A percentile compares a stretch with the other conserved stretches of the same genome.
Conservation (phyloP, 371 early-diverging fungal species). For the Mucor velutinosus region DNA sequence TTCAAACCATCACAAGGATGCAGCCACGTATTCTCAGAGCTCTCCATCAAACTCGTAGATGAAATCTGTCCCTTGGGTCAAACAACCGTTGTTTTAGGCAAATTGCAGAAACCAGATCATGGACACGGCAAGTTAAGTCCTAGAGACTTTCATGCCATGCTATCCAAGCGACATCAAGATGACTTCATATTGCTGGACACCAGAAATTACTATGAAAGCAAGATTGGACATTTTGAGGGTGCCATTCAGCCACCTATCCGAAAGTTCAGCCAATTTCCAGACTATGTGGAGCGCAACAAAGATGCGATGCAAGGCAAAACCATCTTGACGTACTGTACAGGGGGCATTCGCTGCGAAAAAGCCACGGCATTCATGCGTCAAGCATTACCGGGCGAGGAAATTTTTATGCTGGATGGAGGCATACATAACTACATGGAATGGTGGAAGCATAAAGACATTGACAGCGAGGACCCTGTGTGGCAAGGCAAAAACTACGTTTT, state of each 20-base stretch:
- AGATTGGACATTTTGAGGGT: conserved; percentile 64
- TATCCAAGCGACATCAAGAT: conserved; percentile 27
- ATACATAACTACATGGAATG: conserved; percentile 78
- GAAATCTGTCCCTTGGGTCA: conserved; percentile 72
- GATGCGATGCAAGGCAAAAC: conserved; percentile 52
- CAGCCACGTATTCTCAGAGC: conserved; percentile 61
- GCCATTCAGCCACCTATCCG: conserved; percentile 69
- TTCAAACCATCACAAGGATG: conserved; percentile 77
- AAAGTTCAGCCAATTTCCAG: conserved; percentile 66
- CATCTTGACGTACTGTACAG: conserved; percentile 74
- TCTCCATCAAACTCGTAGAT: conserved; percentile 66
- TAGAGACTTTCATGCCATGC: conserved; percentile 44
- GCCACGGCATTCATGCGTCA: conserved; percentile 66
- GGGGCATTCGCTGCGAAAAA: conserved; percentile 67
- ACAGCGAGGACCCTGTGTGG: conserved; percentile 41
- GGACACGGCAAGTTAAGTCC: conserved; percentile 47
- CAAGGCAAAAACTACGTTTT: conserved; percentile 75
- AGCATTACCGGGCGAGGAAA: conserved; percentile 44
- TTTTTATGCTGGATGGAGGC: conserved; percentile 76
- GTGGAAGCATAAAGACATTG: conserved; percentile 40
- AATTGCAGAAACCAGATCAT: conserved; percentile 23
- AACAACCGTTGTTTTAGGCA: conserved; percentile 17
- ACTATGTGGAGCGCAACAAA: conserved; percentile 60
- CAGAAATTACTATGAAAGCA: conserved; percentile 73
- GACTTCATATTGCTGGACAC: conserved; percentile 63